Percentiles rank a stretch among this genome's conserved stretches.
Evolutionary conservation across 106 monocot genomes (phyloP).

Genomic region (Vanilla planifolia): DNA sequence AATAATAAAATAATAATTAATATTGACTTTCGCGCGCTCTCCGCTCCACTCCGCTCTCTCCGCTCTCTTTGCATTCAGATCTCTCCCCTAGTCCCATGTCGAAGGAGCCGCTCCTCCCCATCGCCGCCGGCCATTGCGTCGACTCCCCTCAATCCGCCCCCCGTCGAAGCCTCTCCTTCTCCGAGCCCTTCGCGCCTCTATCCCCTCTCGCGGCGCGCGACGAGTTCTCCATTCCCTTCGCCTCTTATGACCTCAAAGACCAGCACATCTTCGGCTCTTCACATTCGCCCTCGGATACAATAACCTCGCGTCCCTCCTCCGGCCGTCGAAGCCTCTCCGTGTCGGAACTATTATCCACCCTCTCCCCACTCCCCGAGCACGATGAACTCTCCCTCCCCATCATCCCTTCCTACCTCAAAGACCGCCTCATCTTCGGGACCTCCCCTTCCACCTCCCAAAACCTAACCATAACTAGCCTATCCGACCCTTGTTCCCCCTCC

Average conservation of each 20-base stretch:
- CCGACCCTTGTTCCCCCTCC: no score
- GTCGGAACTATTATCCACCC: background rate
- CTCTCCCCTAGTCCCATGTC: background rate
- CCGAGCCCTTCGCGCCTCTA: slow-evolving; percentile 20
- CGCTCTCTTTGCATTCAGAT: no score
- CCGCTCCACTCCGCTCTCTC: no score
- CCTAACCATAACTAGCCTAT: no score
- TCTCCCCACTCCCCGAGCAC: background rate
- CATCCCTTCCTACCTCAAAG: slow-evolving; percentile 31
- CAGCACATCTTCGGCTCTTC: slow-evolving; percentile 54
- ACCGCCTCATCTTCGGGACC: slow-evolving; percentile 59
- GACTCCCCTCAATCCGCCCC: background rate
- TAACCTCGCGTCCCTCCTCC: slow-evolving; percentile 7
- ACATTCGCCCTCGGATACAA: slow-evolving; percentile 1
- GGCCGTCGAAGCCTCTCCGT: background rate
- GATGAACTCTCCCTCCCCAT: slow-evolving; percentile 2
- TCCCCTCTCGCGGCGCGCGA: slow-evolving; percentile 48
- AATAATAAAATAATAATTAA: no score
- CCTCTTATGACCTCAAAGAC: slow-evolving; percentile 37
- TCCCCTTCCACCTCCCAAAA: slow-evolving; percentile 5
- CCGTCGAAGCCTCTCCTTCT: background rate
- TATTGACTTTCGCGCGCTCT: no score
- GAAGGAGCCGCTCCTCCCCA: slow-evolving; percentile 2
- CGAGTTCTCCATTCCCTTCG: slow-evolving; percentile 25
- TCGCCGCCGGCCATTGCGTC: background rate